These are phyloP conservation scores for Fusarium tanahbumbuense DNA, from an alignment of 2,329 filamentous ascomycete genomes.

Conservation along the genomic window DNA sequence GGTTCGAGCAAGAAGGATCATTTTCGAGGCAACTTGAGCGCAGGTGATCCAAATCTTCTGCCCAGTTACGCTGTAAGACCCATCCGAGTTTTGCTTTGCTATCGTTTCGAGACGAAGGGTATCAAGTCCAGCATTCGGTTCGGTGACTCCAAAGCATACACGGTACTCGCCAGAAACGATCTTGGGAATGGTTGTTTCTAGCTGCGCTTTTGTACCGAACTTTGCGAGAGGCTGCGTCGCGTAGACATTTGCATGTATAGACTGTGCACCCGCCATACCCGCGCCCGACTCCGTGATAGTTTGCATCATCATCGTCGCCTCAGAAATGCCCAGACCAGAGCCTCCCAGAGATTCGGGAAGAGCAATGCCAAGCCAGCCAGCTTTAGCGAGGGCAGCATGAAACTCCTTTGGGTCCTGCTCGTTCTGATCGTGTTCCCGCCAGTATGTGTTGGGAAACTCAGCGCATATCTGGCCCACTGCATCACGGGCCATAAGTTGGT, in stretches of 20 bases:
- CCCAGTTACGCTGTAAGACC: constrained; percentile 75
- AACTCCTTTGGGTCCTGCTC: constrained; percentile 80
- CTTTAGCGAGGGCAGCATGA: constrained; percentile 77
- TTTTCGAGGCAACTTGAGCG: constrained; percentile 83
- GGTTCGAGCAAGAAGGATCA: constrained; percentile 85
- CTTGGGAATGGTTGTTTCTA: constrained; percentile 72
- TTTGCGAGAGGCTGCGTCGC: constrained; percentile 80
- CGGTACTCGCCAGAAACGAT: constrained; percentile 79
- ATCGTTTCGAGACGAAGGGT: constrained; percentile 76
- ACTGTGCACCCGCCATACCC: constrained; percentile 77
- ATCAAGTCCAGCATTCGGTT: constrained; percentile 83
- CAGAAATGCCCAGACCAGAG: constrained; percentile 79
- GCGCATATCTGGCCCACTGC: constrained; percentile 76
- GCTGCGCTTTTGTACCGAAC: constrained; percentile 75
- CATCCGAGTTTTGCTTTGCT: constrained; percentile 65
- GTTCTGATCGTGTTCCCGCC: constrained; percentile 77
- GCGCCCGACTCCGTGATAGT: constrained; percentile 80
- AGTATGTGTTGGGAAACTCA: constrained; percentile 79
- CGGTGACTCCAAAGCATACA: constrained; percentile 86
- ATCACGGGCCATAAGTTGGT: constrained; percentile 78
- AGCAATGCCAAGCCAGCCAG: constrained; percentile 85
- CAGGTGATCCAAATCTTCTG: constrained; percentile 94
- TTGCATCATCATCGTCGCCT: constrained; percentile 90
- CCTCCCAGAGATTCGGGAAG: constrained; percentile 80
- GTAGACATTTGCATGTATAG: constrained; percentile 75